Base-by-base conservation (phyloP, 2,329 filamentous ascomycete species). In the Mycosphaerelloides madeirae region DNA sequence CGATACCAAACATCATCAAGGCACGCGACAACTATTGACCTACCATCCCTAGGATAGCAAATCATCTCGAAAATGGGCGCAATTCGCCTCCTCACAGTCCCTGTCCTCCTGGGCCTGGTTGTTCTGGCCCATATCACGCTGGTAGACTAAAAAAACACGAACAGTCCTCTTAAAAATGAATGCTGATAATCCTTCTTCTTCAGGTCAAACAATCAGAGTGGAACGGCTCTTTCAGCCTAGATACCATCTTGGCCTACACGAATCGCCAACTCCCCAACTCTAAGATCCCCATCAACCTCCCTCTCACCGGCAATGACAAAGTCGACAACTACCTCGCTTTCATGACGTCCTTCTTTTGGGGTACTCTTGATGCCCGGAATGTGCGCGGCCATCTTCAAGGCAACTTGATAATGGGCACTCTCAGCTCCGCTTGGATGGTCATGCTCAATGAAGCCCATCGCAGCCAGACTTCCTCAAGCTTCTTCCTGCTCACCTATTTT, bases 241-340 rank as follows among this genome's bases (percentile, higher is more conserved):
- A 44, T 6, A 37, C 33, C 8, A 34, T 56, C 40, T 31, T 52
- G 18, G 43, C 36, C 19, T 53, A 48, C 41, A 50, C 37, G 13
- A 51, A 45, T 29, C 38, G 43, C 12, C 45, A 41, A 11, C 39
- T 56, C 7, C 52, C 52, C 3, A 51, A 50, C 42, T 55, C 54
- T 22, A 46, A 48, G 3, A 53, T 56, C 6, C 52, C 50, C 4
- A 49, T 55, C 22, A 37, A 39, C 8, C 35, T 56, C 6, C 54
- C 52, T 15, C 37, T 38, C 3, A 55, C 52, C 11, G 52, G 52
- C 4, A 19, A 53, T 11, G 37, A 43, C 9, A 31, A 36, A 8
- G 3, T 56, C 3, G 54, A 56, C 20, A 55, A 52, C 40, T 56
- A 55, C 40, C 44, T 56, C 22, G 46, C 48, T 9, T 56, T 56